Base-by-base conservation (phyloP, 108 stramenopile genomes). In the Stephanodiscus triporus region DNA sequence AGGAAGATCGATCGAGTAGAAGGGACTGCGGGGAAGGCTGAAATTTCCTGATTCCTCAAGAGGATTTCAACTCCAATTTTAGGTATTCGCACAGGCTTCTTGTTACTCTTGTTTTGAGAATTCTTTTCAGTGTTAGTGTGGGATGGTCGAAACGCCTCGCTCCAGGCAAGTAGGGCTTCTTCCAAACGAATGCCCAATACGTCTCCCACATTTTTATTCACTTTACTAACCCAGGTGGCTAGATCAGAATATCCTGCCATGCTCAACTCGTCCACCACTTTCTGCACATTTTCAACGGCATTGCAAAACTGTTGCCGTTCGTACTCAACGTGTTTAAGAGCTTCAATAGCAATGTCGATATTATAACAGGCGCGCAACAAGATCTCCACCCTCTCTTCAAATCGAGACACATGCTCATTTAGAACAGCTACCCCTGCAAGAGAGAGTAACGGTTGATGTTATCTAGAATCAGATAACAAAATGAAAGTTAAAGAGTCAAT, bases 191-290 rank as follows among this genome's bases (percentile, higher is more conserved):
- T 67, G 8, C 79, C 70, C 61, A 97, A 76, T 8, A 94, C 85
- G 17, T 27, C 61, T 27, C 85, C 90, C 63, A 97, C 73, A 22
- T 82, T 76, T 26, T 72, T 68, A 53, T 95, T 89, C 24, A 97
- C 66, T 47, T 81, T 68, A 24, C 75, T 62, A 29, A 93, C 92
- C 92, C 92, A 95, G 1, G 84, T 78, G 8, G 78, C 80, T 47
- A 95, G 67, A 47, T 92, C 84, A 10, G 88, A 67, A 66, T 87
- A 95, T 40, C 95, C 95, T 68, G 91, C 85, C 50, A 95, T 66
- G 36, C 86, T 89, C 81, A 98, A 89, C 64, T 95, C 91, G 64
- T 97, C 97, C 29, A 97, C 90, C 43, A 90, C 75, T 76, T 97
- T 94, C 69, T 99, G 97, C 43, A 99, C 87, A 45, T 71, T 72